Evolutionary conservation across 106 monocot genomes (phyloP), one percentile per base, ranked within the genome.

Genomic region (Platanthera guangdongensis): DNA sequence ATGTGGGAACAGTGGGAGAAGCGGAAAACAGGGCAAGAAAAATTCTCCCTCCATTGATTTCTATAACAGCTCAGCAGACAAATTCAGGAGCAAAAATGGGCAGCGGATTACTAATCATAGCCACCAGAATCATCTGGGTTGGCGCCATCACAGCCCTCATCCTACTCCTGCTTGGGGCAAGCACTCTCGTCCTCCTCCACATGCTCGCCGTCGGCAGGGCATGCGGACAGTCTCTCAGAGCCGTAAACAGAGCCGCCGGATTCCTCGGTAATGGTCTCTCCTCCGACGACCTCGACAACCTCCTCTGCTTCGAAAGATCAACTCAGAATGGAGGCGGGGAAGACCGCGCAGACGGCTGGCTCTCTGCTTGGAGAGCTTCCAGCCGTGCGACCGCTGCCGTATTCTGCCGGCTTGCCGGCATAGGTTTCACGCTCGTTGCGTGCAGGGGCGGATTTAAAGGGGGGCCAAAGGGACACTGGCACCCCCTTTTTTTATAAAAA

Each of bases 361-460:
- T 0, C 80, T 91, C 8, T 91, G 91, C 74, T 68, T 91, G 74
- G 91, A 91, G 71, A 78, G 62, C 30, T 91, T 88, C 28, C 74
- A 76, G 59, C 11, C 50, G 21, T 88, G 88, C 3, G 86, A 91
- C 47, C 52, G 52, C 25, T 91, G 91, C 75, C 47, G 88, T 28
- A 10, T 86, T 16, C 57, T 91, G 60, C 91, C 91, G 6, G 18
- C 67, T 15, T 91, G 91, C 32, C 52, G 76, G 74, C 91, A 91
- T 48, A 84, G 83, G 57, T 91, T 88, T 62, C 91, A 91, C 48
- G 81, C 83, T 0, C 57, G 57, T 7, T 91, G 91, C 22, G 82
- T 88, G 57, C n/a, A n/a, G n/a, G n/a, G n/a, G n/a, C n/a, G n/a
- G n/a, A n/a, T n/a, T n/a, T n/a, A n/a, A n/a, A n/a, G n/a, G n/a